These are phyloP conservation scores for Kodamaea leandrae DNA, from an alignment of 805 yeast species.

Conservation along the genomic window DNA sequence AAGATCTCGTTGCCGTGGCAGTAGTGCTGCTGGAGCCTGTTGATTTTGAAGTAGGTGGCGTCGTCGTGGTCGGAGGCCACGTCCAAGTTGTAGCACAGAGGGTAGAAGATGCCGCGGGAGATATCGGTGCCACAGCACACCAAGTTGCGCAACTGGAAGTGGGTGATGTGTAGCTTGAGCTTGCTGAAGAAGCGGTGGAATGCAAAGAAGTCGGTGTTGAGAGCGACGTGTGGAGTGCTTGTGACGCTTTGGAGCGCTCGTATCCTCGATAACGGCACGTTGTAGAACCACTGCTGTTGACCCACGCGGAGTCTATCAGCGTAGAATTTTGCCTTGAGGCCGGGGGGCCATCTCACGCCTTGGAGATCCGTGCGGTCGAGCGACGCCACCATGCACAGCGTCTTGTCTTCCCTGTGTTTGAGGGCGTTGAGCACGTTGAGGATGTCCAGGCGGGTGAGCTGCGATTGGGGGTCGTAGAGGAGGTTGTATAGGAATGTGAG, in stretches of 20 bases:
- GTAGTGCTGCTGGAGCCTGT: slow-evolving; percentile 29
- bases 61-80: slow-evolving; percentile 25
- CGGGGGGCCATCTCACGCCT: slow-evolving; percentile 37
- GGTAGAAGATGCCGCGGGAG: slow-evolving; percentile 39
- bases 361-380: slow-evolving; percentile 26
- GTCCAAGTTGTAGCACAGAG: slow-evolving; percentile 32
- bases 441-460: slow-evolving; percentile 35
- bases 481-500: slow-evolving; percentile 39
- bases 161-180: slow-evolving; percentile 50
- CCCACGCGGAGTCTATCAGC: slow-evolving; percentile 36
- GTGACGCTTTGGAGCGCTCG: slow-evolving; percentile 21
- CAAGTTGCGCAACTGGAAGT: slow-evolving; percentile 56
- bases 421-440: slow-evolving; percentile 33
- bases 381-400: slow-evolving; percentile 19
- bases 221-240: slow-evolving; percentile 1
- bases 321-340: slow-evolving; percentile 30
- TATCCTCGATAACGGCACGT: slow-evolving; percentile 34
- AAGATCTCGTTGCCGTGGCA: not conserved
- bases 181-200: slow-evolving; percentile 40
- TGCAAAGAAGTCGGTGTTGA: slow-evolving; percentile 35
- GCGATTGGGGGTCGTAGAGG: slow-evolving; percentile 35
- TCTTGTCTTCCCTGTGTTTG: slow-evolving; percentile 33
- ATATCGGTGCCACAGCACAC: slow-evolving; percentile 38
- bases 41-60: slow-evolving; percentile 35
- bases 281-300: slow-evolving; percentile 36